Evolutionary conservation across 2,329 filamentous ascomycete genomes (phyloP).

Genomic region (Aspergillus arachidicola): DNA sequence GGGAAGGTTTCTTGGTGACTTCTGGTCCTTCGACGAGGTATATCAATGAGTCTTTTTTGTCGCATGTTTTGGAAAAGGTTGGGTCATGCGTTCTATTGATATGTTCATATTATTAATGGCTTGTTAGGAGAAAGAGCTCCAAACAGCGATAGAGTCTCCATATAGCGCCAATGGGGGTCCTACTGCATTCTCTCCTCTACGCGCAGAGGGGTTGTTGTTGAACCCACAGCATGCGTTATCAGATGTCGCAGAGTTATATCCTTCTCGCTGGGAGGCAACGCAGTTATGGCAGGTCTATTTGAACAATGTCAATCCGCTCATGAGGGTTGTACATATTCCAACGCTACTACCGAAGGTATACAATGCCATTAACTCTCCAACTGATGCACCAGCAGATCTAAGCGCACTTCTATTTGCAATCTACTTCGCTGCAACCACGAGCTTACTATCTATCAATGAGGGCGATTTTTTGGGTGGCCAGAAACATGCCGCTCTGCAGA

Average conservation of each 20-base stretch:
- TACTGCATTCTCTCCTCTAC: conserved; percentile 16
- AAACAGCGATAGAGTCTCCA: conserved; percentile 24
- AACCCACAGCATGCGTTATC: conserved; percentile 19
- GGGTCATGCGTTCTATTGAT: not conserved
- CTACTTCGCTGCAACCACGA: conserved; percentile 29
- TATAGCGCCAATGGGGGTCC: not conserved
- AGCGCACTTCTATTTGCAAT: conserved; percentile 32
- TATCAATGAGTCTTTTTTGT: conserved; percentile 32
- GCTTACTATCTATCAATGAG: conserved; percentile 14
- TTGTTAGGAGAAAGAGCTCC: conserved; percentile 23
- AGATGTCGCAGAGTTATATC: conserved; percentile 21
- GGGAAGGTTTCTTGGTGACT: conserved; percentile 24
- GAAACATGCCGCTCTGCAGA: conserved; percentile 16
- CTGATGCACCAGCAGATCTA: conserved; percentile 21
- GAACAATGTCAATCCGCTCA: conserved; percentile 29
- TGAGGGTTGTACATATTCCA: conserved; percentile 34
- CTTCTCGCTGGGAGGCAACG: conserved; percentile 27
- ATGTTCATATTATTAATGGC: not conserved
- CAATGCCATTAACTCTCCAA: conserved; percentile 29
- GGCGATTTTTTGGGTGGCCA: conserved; percentile 20
- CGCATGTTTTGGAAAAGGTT: conserved; percentile 29
- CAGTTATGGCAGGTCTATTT: conserved; percentile 34
- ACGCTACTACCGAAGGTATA: conserved; percentile 30
- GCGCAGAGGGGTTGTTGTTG: conserved; percentile 26
- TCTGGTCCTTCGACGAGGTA: conserved; percentile 25